A percentile compares a stretch with the other conserved stretches of the same genome.
Conservation (phyloP, 495 filamentous ascomycete species). For the Penicillium cataractarum region DNA sequence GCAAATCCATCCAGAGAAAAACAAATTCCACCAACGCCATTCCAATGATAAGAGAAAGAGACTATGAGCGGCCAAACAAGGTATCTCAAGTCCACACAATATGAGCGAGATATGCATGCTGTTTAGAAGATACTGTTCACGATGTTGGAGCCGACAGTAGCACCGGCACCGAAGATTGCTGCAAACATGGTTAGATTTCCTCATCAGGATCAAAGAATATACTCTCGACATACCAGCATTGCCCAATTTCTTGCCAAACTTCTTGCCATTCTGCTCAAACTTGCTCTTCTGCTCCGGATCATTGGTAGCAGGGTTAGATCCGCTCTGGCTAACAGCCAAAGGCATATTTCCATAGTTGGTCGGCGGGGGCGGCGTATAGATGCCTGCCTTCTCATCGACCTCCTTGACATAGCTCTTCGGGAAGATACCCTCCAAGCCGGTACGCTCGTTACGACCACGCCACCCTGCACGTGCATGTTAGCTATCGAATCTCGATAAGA, state of each 20-base stretch:
- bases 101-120: not conserved
- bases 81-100: not conserved
- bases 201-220: conserved; percentile 18
- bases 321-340: conserved; percentile 53
- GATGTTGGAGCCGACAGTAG: conserved; percentile 87
- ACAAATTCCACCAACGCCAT: conserved; percentile 39
- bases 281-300: conserved; percentile 47
- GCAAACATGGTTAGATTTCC: conserved; percentile 16
- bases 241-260: conserved; percentile 60
- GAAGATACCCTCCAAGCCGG: conserved; percentile 86
- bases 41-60: conserved; percentile 23
- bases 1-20: conserved; percentile 13
- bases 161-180: conserved; percentile 81
- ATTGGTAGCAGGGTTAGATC: conserved; percentile 27
- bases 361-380: conserved; percentile 35
- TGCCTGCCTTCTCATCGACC: conserved; percentile 44
- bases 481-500: not conserved
- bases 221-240: conserved; percentile 52
- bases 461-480: conserved; percentile 54
- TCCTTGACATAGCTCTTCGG: conserved; percentile 83
- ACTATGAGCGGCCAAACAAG: conserved; percentile 8
- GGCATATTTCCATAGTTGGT: conserved; percentile 58
- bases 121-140: conserved; percentile 88
- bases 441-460: conserved; percentile 82
- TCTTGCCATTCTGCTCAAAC: conserved; percentile 58